phyloP scores from a whole-genome alignment of 352 stramenopile species.

The Phytopythium boreale region DNA sequence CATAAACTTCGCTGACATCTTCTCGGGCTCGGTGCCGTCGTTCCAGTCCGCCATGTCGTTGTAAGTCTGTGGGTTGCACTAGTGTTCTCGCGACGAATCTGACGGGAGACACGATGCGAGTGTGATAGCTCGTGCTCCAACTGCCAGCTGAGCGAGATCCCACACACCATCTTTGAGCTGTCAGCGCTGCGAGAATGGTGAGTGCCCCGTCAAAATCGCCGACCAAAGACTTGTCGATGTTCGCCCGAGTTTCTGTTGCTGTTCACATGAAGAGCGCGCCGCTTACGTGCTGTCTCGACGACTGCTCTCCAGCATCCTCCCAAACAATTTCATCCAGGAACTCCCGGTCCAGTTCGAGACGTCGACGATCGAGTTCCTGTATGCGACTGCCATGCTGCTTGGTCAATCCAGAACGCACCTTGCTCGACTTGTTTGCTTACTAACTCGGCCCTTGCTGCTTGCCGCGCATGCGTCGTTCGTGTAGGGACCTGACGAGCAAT shows the following conservation, averaged over 20 bases:
- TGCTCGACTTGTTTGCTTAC: neutral
- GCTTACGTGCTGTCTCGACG: neutral
- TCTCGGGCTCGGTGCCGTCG: conserved; percentile 4
- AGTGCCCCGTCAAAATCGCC: neutral
- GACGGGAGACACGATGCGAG: neutral
- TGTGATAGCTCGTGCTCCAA: conserved; percentile 28
- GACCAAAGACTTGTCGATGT: too few species aligned
- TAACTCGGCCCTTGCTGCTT: neutral
- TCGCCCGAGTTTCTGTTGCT: neutral
- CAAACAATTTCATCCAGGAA: conserved; percentile 22
- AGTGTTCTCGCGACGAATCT: neutral
- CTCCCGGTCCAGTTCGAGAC: conserved; percentile 31
- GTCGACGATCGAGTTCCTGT: conserved; percentile 33
- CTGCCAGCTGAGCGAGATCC: conserved; percentile 32
- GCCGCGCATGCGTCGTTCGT: neutral
- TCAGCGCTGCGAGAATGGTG: conserved; percentile 26
- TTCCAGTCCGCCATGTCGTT: conserved; percentile 8
- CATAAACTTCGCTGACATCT: conserved; percentile 8
- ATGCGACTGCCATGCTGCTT: conserved; percentile 1
- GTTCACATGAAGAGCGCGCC: neutral
- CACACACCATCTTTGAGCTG: conserved; percentile 29
- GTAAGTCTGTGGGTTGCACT: neutral
- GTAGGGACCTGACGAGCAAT: conserved; percentile 27
- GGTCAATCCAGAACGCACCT: neutral
- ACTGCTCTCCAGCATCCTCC: conserved; percentile 11